A percentile compares a stretch with the other conserved stretches of the same genome.
Conservation (phyloP, 495 filamentous ascomycete species). For the Apiosordaria backusii region DNA sequence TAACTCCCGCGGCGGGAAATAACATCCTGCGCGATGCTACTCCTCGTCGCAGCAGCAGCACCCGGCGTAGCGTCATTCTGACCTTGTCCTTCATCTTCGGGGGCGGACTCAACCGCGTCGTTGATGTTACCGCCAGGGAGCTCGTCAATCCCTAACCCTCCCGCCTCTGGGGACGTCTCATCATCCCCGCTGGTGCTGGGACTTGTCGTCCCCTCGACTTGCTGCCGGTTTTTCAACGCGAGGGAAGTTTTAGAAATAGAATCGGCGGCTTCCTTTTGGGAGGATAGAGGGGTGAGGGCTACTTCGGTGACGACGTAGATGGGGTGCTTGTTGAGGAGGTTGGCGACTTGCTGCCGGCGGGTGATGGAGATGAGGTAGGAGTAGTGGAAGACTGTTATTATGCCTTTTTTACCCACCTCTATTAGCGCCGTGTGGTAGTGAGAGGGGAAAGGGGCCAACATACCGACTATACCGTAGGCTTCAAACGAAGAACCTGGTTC, state of each 20-base stretch:
- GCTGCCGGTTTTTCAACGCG: slow-evolving; percentile 37
- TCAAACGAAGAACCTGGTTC: slow-evolving; percentile 55
- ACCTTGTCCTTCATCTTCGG: slow-evolving; percentile 15
- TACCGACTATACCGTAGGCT: slow-evolving; percentile 83
- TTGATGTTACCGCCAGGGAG: slow-evolving; percentile 13
- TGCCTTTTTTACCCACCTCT: slow-evolving; percentile 44
- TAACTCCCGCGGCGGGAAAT: slow-evolving; percentile 73
- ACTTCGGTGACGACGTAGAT: slow-evolving; percentile 84
- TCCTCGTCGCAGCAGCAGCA: slow-evolving; percentile 27
- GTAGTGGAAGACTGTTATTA: slow-evolving; percentile 65
- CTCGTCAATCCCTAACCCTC: slow-evolving; percentile 21
- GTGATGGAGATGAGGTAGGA: slow-evolving; percentile 84
- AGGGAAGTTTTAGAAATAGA: slow-evolving; percentile 64
- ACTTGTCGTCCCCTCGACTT: slow-evolving; percentile 35
- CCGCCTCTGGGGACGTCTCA: slow-evolving; percentile 32
- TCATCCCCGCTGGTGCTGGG: slow-evolving; percentile 26
- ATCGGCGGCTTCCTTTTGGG: slow-evolving; percentile 64
- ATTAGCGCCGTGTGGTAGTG: not conserved
- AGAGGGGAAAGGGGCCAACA: not conserved
- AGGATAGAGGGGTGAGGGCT: slow-evolving; percentile 79
- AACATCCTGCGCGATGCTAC: slow-evolving; percentile 76
- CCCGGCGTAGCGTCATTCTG: slow-evolving; percentile 40
- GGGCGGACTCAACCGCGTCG: slow-evolving; percentile 26
- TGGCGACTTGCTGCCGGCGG: slow-evolving; percentile 79
- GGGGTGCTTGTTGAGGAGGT: slow-evolving; percentile 67